These are phyloP conservation scores for Lactarius evosmus DNA, from an alignment of 768 basidiomycete genomes.

Conservation along the genomic window DNA sequence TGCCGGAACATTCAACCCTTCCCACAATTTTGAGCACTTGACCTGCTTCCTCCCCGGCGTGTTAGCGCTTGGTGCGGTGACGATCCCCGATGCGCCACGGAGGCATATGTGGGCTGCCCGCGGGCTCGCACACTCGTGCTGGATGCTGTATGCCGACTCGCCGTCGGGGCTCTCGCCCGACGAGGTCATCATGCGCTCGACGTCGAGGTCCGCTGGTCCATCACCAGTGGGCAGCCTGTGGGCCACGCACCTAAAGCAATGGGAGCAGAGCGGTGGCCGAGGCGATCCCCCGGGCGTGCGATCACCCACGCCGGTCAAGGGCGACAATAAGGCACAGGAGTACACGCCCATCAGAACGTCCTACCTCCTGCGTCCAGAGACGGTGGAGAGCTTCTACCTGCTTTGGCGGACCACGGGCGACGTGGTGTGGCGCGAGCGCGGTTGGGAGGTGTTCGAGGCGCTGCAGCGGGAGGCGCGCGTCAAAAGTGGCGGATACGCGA, in stretches of 20 bases:
- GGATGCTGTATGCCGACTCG: too few relatives aligned
- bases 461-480: too few relatives aligned
- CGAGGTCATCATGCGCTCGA: conserved; percentile 37
- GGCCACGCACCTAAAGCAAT: conserved; percentile 24
- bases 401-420: too few relatives aligned
- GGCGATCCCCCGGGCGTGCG: conserved; percentile 18
- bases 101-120: too few relatives aligned
- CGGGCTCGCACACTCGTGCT: too few relatives aligned
- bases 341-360: conserved; percentile 46
- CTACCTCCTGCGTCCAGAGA: conserved; percentile 69
- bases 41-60: too few relatives aligned
- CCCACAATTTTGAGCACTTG: conserved; percentile 65
- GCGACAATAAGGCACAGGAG: conserved; percentile 39
- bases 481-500: conserved; percentile 53
- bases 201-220: neutral
- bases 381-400: conserved; percentile 71
- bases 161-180: conserved; percentile 70
- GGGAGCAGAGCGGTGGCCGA: conserved; percentile 23
- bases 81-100: too few relatives aligned
- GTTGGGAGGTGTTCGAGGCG: too few relatives aligned
- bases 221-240: conserved; percentile 23
- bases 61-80: too few relatives aligned
- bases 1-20: conserved; percentile 11
- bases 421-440: too few relatives aligned
- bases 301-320: neutral